These are phyloP conservation scores for Cucumis cinereus DNA, from an alignment of 306 rosid genomes.

Conservation along the genomic window DNA sequence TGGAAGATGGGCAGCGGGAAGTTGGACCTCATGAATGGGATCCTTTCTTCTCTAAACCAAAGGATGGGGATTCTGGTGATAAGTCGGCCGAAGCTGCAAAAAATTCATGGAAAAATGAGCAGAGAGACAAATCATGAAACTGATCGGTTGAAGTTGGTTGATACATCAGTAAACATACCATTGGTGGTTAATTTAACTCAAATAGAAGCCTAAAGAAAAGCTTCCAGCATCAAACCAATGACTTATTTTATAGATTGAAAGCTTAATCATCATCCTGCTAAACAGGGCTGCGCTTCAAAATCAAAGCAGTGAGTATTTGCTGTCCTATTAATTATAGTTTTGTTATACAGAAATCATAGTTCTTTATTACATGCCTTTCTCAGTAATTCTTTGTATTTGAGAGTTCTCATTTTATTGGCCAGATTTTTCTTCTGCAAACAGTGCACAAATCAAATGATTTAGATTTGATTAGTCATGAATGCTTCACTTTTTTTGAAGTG, in stretches of 20 bases:
- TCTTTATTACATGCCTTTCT: neutral
- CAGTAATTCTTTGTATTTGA: neutral
- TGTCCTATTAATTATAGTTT: neutral
- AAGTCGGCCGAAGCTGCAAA: constrained; percentile 63
- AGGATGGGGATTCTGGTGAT: constrained; percentile 58
- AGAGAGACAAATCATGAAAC: constrained; percentile 26
- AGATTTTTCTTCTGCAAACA: neutral
- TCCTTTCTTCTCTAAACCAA: constrained; percentile 95
- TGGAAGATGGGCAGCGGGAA: constrained; percentile 77
- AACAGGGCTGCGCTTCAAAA: neutral
- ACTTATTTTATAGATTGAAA: neutral
- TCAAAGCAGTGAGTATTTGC: neutral
- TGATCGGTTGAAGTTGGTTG: neutral
- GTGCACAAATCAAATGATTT: constrained; percentile 1
- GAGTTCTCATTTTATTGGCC: neutral
- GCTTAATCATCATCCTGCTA: neutral
- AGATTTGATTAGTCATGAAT: neutral
- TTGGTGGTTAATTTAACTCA: neutral
- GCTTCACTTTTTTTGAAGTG: constrained; percentile 1
- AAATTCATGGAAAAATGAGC: constrained; percentile 84
- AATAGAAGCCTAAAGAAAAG: neutral
- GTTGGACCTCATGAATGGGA: constrained; percentile 99
- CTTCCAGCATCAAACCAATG: neutral
- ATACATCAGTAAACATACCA: neutral
- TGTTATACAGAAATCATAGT: constrained; percentile 5